phyloP scores from a whole-genome alignment of 345 rosid genomes.

The Chamaenerion angustifolium region DNA sequence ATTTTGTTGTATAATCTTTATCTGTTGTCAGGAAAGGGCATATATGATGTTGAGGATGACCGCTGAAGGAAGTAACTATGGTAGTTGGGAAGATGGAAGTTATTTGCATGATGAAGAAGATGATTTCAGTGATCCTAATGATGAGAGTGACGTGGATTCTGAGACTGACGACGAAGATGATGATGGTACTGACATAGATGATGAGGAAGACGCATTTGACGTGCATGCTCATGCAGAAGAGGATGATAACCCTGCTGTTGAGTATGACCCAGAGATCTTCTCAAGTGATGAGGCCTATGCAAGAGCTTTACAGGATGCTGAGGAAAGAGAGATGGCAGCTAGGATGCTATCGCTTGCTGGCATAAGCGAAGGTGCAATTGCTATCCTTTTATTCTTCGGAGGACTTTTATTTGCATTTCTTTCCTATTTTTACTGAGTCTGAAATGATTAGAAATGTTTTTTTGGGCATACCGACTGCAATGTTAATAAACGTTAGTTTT shows the following conservation, averaged over 20 bases:
- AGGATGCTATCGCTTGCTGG: conserved; percentile 68
- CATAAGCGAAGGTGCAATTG: conserved; percentile 43
- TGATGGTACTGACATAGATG: conserved; percentile 15
- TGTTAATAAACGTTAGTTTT: background rate
- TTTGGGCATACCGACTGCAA: too few species aligned
- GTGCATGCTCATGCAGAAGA: conserved; percentile 26
- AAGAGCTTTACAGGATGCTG: conserved; percentile 88
- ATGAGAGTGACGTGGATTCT: conserved; percentile 15
- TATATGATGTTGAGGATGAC: conserved; percentile 76
- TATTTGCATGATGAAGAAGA: conserved; percentile 48
- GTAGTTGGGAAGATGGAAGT: conserved; percentile 78
- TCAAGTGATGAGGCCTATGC: conserved; percentile 86
- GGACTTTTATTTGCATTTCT: background rate
- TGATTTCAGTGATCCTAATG: conserved; percentile 47
- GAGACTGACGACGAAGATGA: conserved; percentile 19
- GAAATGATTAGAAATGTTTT: background rate
- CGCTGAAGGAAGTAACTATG: conserved; percentile 55
- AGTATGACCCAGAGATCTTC: conserved; percentile 34
- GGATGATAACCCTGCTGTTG: conserved; percentile 22
- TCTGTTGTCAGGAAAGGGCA: conserved; percentile 52
- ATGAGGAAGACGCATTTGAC: conserved; percentile 46
- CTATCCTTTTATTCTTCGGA: conserved; percentile 1
- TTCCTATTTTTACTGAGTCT: background rate
- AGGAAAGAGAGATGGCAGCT: conserved; percentile 76
- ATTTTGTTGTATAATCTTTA: background rate